Evolutionary conservation across 2,329 filamentous ascomycete genomes (phyloP), one percentile per base, ranked within the genome.

Genomic region (Hypoxylon sp.): DNA sequence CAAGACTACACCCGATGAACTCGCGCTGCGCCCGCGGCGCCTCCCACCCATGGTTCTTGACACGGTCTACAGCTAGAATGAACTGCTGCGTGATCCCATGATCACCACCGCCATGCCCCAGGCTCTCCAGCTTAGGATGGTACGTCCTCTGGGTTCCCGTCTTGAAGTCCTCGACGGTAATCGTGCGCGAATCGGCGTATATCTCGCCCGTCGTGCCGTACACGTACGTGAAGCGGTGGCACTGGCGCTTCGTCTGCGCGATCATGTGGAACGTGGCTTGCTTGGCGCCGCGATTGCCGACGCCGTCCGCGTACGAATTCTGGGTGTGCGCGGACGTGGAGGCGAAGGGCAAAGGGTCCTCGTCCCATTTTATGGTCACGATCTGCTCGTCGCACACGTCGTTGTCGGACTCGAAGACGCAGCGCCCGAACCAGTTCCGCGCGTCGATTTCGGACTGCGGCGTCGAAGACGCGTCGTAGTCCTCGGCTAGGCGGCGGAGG

Each of bases 221-320:
- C 50, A 98, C 89, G 65, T 93, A 84, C 0, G 93, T 94, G 65
- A 94, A 91, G 2, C 96, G 89, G 71, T 97, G 88, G 78, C 95
- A 98, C 72, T 97, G 91, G 76, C 91, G 91, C 76, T 93, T 90
- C 0, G 94, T 97, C 67, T 94, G 93, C 1, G 95, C 94, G 2
- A 95, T 91, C 95, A 98, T 98, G 80, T 98, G 95, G 77, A 98
- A 92, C 1, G 90, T 90, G 0, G 94, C 95, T 14, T 91, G 93
- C 82, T 98, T 98, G 46, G 93, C 88, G 1, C 88, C 88, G 23
- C 89, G 83, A 56, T 80, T 78, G n/a, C 74, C 73, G 19, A 78
- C 64, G 1, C 69, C 49, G 73, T 80, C 62, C 4, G 60, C 48
- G 10, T 65, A 56, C 0, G 50, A 28, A 14, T 13, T 49, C 23